Base-by-base conservation (phyloP, 139 green algal species). In the Chlorella sp. region DNA sequence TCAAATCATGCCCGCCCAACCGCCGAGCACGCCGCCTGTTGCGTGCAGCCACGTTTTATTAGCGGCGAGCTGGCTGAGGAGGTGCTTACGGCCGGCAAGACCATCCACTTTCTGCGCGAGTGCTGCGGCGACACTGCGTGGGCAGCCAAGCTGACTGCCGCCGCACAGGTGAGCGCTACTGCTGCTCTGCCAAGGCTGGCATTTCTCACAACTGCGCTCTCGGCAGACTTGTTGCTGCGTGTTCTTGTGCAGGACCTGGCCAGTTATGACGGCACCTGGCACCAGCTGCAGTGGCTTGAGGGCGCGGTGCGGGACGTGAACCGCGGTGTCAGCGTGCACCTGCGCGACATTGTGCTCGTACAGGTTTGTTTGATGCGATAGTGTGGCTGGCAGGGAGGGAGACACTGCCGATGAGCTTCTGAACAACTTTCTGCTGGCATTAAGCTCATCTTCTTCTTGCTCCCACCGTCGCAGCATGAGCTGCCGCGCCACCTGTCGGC, bases 51-150 rank as follows among this genome's bases (percentile, higher is more conserved):
- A n/a, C 45, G 67, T 27, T 93, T 94, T 58, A 82, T 95, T 14
- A 60, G 60, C 4, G 41, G 42, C 19, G 40, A 74, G 8, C 80
- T 97, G 29, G 95, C 94, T 8, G 35, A 72, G 14, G 82, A 84
- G 31, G 92, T 98, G 40, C 84, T 98, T 60, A 87, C 91, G 12
- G 82, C 89, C 12, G 95, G 95, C 67, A 98, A 98, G 85, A 90
- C 81, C 65, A 95, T 98, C 81, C 93, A 95, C 73, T 98, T 98
- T 81, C 81, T 98, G 42, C 79, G 89, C 64, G 80, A 90, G 40
- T 88, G 82, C 41, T 98, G 94, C 74, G 84, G 85, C 4, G 94
- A 97, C 62, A 75, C 64, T 25, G 79, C 64, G 17, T 97, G 92
- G 91, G 88, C 80, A 84, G 73, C 79, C 80, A 62, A 80, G 8